Evolutionary conservation across 805 yeast species (phyloP), one percentile per base, ranked within the genome.

Genomic region (Teunomyces funiuensis): DNA sequence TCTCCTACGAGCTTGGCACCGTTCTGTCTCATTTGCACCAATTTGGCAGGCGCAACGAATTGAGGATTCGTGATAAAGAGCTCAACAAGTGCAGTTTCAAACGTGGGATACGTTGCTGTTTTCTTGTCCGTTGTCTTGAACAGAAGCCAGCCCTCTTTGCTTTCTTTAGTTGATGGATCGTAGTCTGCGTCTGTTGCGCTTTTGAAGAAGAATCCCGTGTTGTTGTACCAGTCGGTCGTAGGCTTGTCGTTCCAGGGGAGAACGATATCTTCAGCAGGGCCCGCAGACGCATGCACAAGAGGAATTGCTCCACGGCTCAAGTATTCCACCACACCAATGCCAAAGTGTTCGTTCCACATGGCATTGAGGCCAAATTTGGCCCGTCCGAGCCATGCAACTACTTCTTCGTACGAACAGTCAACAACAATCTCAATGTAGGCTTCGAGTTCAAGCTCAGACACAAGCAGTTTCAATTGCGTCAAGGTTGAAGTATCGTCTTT

Each of bases 341-440:
- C 99, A 61, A 93, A 93, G 67, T 93, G 99, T 68, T 93, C 99
- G 64, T 93, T 93, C 99, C 99, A 93, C 99, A 93, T 93, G 22
- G 96, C 89, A 55, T 93, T 91, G 28, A 93, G 69, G 4, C 99
- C 99, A 54, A 79, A 81, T 18, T 81, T 77, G 2, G 88, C 77
- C 10, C 61, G 65, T 9, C 66, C 53, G 25, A 95, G 68, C 40
- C 78, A 73, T 20, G 65, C 55, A 39, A 79, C 66, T 10, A 95
- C 81, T 13, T 71, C 74, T 1, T 69, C 72, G 66, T 87, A 87
- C 7, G 88, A 74, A 19, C 91, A 84, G 63, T 93, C 95, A 4
- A 85, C 74, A 0, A 82, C 67, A 53, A 89, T 83, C 47, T 76
- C 79, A 19, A 79, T 66, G 42, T 61, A 57, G 1, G 53, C 58